These are phyloP conservation scores for Clavariopsis aquatica DNA, from an alignment of 495 filamentous ascomycete species.

Conservation along the genomic window DNA sequence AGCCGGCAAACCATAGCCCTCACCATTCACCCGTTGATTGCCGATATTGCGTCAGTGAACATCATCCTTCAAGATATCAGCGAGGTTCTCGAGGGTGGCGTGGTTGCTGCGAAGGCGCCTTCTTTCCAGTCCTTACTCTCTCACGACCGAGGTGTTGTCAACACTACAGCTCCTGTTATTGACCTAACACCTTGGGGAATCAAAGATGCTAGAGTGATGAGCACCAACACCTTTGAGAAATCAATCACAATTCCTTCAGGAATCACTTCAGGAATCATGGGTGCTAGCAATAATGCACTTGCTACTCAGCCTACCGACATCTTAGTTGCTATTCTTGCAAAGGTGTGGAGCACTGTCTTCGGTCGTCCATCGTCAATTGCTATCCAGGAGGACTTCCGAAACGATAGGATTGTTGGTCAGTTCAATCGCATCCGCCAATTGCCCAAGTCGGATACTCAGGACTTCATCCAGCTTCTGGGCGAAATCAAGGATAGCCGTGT, in stretches of 20 bases:
- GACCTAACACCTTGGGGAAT: constrained; percentile 17
- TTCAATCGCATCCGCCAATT: constrained; percentile 31
- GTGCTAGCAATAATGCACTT: constrained; percentile 23
- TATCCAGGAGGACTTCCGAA: constrained; percentile 21
- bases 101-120: constrained; percentile 12
- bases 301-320: constrained; percentile 19
- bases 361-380: constrained; percentile 6
- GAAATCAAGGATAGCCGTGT: constrained; percentile 23
- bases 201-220: neutral
- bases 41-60: constrained; percentile 24
- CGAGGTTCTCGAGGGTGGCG: constrained; percentile 20
- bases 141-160: neutral
- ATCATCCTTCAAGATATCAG: constrained; percentile 33
- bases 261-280: constrained; percentile 43
- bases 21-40: constrained; percentile 26
- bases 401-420: constrained; percentile 18
- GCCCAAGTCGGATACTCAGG: neutral
- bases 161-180: neutral
- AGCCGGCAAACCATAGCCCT: constrained; percentile 25
- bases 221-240: constrained; percentile 13
- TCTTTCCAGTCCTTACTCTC: constrained; percentile 25
- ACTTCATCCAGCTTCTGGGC: constrained; percentile 23
- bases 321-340: constrained; percentile 13
- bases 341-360: constrained; percentile 12
- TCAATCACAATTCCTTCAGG: constrained; percentile 44